Base-by-base conservation (phyloP, 495 filamentous ascomycete species). In the Daldinia caldariorum region DNA sequence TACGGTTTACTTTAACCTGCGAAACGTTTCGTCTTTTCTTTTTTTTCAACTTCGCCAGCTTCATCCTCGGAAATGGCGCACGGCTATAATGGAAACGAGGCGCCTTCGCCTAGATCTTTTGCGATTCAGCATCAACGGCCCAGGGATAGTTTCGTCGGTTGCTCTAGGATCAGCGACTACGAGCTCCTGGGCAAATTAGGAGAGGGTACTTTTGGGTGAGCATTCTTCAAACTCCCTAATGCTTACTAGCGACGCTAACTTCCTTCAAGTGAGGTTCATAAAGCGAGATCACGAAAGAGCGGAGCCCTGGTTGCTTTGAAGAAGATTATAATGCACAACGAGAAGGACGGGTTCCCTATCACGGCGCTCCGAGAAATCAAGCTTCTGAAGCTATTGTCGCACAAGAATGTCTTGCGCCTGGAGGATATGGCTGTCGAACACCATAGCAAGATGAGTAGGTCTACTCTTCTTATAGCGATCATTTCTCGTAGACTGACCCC, bases 341-440 rank as follows among this genome's bases (percentile, higher is more conserved):
- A 92, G 79, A 92, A 92, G 74, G 91, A 93, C 79, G 91, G 91
- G 81, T 93, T 93, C 62, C 91, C 91, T 2, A 93, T 93, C 61
- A 93, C 91, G 0, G 90, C 91, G 3, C 83, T 93, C 18, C 88
- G 91, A 39, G 91, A 97, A 79, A 97, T 99, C 83, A 98, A 97
- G 83, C 86, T 99, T 32, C 81, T 99, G 37, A 99, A 99, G 80
- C 88, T 97, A 78, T 82, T 99, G 18, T 93, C 89, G 7, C 96
- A 99, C 78, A 87, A 84, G 43, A 99, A 99, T 73, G 86, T 98
- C 35, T 80, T 99, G 60, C 88, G 86, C 58, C 82, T 99, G 41
- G 91, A 92, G 80, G 96, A 99, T 76, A 98, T 99, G 95, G 92
- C 94, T 8, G 89, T 99, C 18, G 95, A 99, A 79, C 83, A 86